phyloP scores from a whole-genome alignment of 257 asterid species.

The Cruciata laevipes region DNA sequence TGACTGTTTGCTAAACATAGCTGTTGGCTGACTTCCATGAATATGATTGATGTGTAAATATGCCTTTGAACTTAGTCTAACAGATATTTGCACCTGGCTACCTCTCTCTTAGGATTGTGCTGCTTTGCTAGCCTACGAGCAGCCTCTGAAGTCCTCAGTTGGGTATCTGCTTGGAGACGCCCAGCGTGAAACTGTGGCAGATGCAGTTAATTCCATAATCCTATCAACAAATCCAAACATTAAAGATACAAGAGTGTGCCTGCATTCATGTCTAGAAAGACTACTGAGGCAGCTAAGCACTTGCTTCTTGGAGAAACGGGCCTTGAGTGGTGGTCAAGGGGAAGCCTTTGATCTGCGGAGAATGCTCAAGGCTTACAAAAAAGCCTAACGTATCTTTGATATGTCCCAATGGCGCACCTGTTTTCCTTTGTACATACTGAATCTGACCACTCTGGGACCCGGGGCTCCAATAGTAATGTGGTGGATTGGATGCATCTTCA shows the following conservation, averaged over 20 bases:
- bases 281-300: slow-evolving; percentile 70
- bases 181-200: slow-evolving; percentile 87
- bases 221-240: slow-evolving; percentile 54
- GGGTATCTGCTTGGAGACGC: slow-evolving; percentile 79
- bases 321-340: slow-evolving; percentile 71
- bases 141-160: slow-evolving; percentile 60
- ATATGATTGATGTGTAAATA: background rate
- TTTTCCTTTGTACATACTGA: slow-evolving; percentile 20
- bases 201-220: slow-evolving; percentile 71
- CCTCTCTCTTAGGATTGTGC: slow-evolving; percentile 67
- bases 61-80: background rate
- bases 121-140: slow-evolving; percentile 75
- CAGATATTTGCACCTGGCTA: background rate
- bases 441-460: background rate
- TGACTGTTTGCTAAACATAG: too few relatives aligned
- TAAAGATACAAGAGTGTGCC: slow-evolving; percentile 43
- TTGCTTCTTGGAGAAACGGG: slow-evolving; percentile 69
- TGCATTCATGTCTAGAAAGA: slow-evolving; percentile 71
- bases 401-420: background rate
- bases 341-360: slow-evolving; percentile 68
- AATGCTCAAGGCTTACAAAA: slow-evolving; percentile 47
- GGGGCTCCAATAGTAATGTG: background rate
- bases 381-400: slow-evolving; percentile 19
- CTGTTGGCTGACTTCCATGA: too few relatives aligned
- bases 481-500: background rate